Percentiles rank a stretch among this genome's conserved stretches.
Conservation (phyloP, 257 asterid genomes). For the Fraxinus anomala region DNA sequence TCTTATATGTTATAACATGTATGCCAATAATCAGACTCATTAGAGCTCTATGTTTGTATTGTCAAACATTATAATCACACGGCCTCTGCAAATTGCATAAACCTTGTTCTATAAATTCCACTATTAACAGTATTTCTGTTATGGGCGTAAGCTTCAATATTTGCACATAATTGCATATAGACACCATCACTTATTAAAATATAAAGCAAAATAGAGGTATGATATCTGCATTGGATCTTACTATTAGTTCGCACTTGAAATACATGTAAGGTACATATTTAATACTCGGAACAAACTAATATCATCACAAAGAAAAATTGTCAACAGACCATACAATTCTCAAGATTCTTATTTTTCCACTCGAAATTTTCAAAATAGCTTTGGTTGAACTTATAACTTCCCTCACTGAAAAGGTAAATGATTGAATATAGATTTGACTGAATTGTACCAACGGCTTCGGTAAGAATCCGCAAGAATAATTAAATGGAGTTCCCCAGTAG, state of each 20-base stretch:
- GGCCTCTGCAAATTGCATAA: background rate
- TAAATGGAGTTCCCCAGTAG: background rate
- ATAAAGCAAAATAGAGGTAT: background rate
- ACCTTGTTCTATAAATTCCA: background rate
- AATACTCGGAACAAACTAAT: background rate
- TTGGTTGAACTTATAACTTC: background rate
- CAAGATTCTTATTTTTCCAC: background rate
- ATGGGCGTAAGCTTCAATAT: background rate
- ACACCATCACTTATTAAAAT: background rate
- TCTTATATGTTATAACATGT: background rate
- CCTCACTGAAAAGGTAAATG: background rate
- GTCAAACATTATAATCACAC: constrained; percentile 20
- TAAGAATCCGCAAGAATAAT: background rate
- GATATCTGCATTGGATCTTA: background rate
- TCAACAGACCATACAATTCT: background rate
- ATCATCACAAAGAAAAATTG: background rate
- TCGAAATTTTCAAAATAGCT: background rate
- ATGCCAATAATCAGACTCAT: background rate
- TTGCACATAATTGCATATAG: background rate
- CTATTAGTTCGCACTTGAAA: background rate
- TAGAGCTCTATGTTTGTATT: background rate
- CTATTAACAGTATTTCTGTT: background rate
- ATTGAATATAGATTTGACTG: background rate
- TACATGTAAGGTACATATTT: background rate
- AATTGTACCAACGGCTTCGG: background rate